These are phyloP conservation scores for Talaromyces sp. DNA, from an alignment of 2,329 filamentous ascomycete species.

Conservation along the genomic window DNA sequence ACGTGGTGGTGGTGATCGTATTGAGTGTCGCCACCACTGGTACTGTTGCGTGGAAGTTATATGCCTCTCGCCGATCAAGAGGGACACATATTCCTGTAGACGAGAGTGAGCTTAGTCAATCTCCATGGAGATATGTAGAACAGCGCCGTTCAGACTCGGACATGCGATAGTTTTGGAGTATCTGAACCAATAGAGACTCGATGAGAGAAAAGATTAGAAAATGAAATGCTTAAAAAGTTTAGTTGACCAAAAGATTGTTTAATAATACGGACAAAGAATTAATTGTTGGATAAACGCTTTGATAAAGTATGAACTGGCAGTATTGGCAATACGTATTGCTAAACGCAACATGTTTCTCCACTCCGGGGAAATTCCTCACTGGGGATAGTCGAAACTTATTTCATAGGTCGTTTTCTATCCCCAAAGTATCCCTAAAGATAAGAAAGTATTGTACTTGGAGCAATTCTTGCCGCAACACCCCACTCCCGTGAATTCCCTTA, in stretches of 20 bases:
- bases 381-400: background rate
- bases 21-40: background rate
- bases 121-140: background rate
- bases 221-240: background rate
- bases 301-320: background rate
- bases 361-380: background rate
- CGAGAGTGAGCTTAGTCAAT: background rate
- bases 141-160: background rate
- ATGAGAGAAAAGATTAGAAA: background rate
- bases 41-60: slow-evolving; percentile 3
- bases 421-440: background rate
- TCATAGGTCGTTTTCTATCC: background rate
- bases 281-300: background rate
- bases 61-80: background rate
- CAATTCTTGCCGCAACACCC: background rate
- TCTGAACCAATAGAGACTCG: too few relatives aligned
- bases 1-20: slow-evolving; percentile 9
- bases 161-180: too few relatives aligned
- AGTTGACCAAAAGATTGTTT: background rate
- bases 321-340: background rate
- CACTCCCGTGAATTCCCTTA: background rate
- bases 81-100: background rate
- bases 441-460: background rate
- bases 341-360: background rate
- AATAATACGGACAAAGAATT: background rate